A percentile compares a stretch with the other conserved stretches of the same genome.
Conservation (phyloP, 2,329 filamentous ascomycete genomes). For the Phoma sp. region DNA sequence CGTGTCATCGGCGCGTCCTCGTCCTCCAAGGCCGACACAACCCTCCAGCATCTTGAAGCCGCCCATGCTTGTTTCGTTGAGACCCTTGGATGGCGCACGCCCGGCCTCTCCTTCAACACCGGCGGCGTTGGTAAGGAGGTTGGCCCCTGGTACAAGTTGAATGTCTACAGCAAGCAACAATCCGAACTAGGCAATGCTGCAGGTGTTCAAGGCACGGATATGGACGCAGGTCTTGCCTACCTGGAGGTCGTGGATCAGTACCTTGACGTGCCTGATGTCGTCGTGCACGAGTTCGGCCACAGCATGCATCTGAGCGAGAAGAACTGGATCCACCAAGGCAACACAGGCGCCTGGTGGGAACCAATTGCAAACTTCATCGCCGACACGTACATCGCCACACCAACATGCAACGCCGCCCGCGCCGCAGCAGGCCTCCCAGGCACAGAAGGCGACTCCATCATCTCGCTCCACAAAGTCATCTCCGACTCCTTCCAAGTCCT, state of each 20-base stretch:
- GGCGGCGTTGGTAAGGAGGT: slow-evolving; percentile 34
- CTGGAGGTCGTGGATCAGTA: slow-evolving; percentile 54
- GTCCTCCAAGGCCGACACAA: slow-evolving; percentile 32
- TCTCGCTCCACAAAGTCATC: slow-evolving; percentile 55
- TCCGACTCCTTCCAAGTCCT: slow-evolving; percentile 58
- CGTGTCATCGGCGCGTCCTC: slow-evolving; percentile 48
- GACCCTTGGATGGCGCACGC: slow-evolving; percentile 26
- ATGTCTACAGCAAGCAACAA: slow-evolving; percentile 48
- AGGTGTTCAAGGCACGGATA: slow-evolving; percentile 55
- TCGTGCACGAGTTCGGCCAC: slow-evolving; percentile 60
- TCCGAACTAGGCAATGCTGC: slow-evolving; percentile 50
- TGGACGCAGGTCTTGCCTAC: slow-evolving; percentile 50
- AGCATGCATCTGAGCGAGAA: slow-evolving; percentile 53
- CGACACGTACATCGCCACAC: slow-evolving; percentile 57
- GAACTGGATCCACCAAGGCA: slow-evolving; percentile 50
- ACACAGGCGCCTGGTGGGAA: slow-evolving; percentile 61
- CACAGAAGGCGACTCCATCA: slow-evolving; percentile 51
- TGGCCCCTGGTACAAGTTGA: slow-evolving; percentile 56
- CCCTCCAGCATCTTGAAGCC: slow-evolving; percentile 55
- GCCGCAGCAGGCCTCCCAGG: slow-evolving; percentile 46
- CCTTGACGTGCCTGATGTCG: slow-evolving; percentile 50
- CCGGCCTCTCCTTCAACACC: slow-evolving; percentile 30
- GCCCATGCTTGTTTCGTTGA: slow-evolving; percentile 45
- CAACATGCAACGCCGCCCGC: slow-evolving; percentile 51
- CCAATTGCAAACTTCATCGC: slow-evolving; percentile 59